Evolutionary conservation across 2,329 filamentous ascomycete species (phyloP), one percentile per base, ranked within the genome.

Genomic region (Neofusicoccum sp.): DNA sequence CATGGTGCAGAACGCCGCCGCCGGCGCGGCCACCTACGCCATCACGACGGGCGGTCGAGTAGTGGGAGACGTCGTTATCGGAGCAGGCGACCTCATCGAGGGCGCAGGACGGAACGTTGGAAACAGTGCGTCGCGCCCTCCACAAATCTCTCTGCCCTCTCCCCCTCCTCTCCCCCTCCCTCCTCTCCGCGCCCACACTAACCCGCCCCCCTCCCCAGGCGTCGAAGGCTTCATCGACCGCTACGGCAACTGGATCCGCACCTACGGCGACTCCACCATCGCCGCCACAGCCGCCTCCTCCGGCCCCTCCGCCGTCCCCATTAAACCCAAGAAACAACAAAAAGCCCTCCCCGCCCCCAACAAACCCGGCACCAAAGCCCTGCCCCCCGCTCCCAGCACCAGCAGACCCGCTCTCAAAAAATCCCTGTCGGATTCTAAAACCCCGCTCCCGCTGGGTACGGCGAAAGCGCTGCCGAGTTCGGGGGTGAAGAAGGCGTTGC

Each of bases 171-270:
- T 22, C 6, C 29, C 36, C 44, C 16, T 16, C 31, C 33, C 6
- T 11, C 29, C 52, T 37, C 48, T n/a, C 14, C 7, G 2, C 9
- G 6, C 50, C 16, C n/a, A 34, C 14, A 33, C 43, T n/a, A n/a
- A 37, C 28, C 14, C 22, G 22, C 22, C 22, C 22, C 22, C 22
- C 39, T 3, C 37, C 39, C 4, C 34, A 63, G 61, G 45, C 28
- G 41, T 63, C 45, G 61, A 63, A 63, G 61, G 61, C 54, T 63
- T 50, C 61, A 63, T 63, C 52, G 61, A 63, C 45, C 52, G 54
- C 52, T 63, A 63, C 61, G 61, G 61, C 45, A 63, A 63, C 52
- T 63, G 61, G 61, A 59, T 63, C 52, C 52, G 54, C 12, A 44
- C 52, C 36, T 63, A 63, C 44, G 61, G 61, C 61, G 54, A 63